Evolutionary conservation across 768 basidiomycete species (phyloP), one percentile per base, ranked within the genome.

Genomic region (Inosperma sp.): DNA sequence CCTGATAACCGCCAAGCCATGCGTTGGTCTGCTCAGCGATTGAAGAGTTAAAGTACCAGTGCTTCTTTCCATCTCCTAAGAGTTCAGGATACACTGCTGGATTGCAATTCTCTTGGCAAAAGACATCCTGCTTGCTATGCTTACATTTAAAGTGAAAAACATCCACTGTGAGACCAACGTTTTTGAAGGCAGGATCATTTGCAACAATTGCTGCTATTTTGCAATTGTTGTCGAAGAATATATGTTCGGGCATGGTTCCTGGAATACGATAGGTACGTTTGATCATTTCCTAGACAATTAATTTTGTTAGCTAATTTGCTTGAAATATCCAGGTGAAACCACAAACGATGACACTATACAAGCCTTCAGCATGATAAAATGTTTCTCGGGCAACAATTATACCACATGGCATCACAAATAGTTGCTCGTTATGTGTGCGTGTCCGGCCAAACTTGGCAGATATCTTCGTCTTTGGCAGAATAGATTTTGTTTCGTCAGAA

Each of bases 11-110:
- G 0, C 69, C 65, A n/a, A 58, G 42, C 54, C 57, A 58, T 3
- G 43, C 37, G 36, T 58, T 58, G 7, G 49, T 50, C 34, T 58
- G 54, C 41, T 58, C 44, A 4, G 54, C 49, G 1, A 64, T 48
- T 0, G 68, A 75, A 0, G 64, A 70, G 27, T 74, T 75, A 23
- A 58, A 58, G 12, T 33, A 52, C 57, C 57, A 58, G 3, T 29
- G 41, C 7, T 42, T 23, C 3, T 23, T 27, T 16, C 41, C 7
- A 4, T 7, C 4, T 10, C 25, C 41, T 9, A 42, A 12, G 13
- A 42, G 41, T 12, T 42, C 41, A 10, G 25, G 41, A 42, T 26
- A 42, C 0, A 27, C 41, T 6, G 17, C 7, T 2, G 59, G 61
- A 49, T 63, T 59, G 48, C 64, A 65, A 33, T 64, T 41, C 3